phyloP scores from a whole-genome alignment of 805 yeast genomes.

The Kazachstania martiniae region DNA sequence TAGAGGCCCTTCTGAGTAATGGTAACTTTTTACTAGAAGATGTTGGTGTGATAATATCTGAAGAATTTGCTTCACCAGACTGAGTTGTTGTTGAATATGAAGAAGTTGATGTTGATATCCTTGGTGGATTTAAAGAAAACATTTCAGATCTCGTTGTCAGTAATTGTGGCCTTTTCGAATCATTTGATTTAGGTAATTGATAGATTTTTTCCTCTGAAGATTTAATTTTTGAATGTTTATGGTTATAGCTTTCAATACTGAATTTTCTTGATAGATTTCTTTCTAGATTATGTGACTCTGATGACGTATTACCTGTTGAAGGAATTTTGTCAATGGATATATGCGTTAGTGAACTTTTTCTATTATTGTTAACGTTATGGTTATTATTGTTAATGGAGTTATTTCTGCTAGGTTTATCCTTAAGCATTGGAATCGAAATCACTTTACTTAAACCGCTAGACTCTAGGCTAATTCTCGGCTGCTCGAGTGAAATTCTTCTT shows the following conservation, averaged over 20 bases:
- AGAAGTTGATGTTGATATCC: not conserved
- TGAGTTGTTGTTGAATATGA: not conserved
- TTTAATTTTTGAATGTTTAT: not conserved
- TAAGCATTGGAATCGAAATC: not conserved
- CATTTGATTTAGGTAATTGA: slow-evolving; percentile 2
- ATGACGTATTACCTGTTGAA: not conserved
- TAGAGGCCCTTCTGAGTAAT: slow-evolving; percentile 24
- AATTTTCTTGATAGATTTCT: not conserved
- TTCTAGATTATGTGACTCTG: not conserved
- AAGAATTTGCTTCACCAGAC: no score
- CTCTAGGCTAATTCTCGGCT: no score
- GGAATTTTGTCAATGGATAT: not conserved
- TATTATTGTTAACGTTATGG: not conserved
- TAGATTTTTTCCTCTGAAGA: slow-evolving; percentile 3
- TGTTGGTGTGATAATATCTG: no score
- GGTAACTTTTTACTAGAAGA: no score
- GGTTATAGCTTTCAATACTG: not conserved
- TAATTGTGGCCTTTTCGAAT: no score
- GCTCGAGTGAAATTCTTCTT: no score
- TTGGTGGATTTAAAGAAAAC: not conserved
- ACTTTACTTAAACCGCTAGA: no score
- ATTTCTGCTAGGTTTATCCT: not conserved
- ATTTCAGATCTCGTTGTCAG: not conserved
- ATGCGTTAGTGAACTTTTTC: not conserved
- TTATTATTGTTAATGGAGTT: not conserved